These are phyloP conservation scores for Gigaspora rosea DNA, from an alignment of 192 early-diverging fungal genomes.

Conservation along the genomic window DNA sequence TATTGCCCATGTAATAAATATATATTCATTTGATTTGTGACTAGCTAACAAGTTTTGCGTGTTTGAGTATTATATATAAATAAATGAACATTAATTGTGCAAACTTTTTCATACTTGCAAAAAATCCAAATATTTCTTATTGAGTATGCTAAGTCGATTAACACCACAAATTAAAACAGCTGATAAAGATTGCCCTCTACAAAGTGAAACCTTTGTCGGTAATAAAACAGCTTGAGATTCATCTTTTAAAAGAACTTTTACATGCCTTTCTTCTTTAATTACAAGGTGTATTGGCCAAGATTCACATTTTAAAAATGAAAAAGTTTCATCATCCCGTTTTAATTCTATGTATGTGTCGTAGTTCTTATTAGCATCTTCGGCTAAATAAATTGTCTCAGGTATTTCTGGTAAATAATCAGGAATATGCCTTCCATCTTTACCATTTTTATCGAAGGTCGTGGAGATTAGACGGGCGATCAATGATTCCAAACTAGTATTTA, in stretches of 20 bases:
- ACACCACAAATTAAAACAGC: constrained; percentile 21
- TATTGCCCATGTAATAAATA: constrained; percentile 39
- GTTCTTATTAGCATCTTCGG: background rate
- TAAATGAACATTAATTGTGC: background rate
- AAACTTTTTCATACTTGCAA: constrained; percentile 20
- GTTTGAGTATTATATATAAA: background rate
- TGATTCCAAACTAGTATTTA: too few species aligned
- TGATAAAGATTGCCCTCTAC: background rate
- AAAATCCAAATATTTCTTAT: constrained; percentile 35
- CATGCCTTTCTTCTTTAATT: background rate
- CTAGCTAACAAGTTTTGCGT: constrained; percentile 18
- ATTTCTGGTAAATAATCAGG: constrained; percentile 9
- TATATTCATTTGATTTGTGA: constrained; percentile 38
- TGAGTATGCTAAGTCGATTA: background rate
- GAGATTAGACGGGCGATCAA: background rate
- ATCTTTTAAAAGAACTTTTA: background rate
- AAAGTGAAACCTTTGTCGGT: background rate
- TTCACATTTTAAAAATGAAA: background rate
- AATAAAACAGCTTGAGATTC: constrained; percentile 7
- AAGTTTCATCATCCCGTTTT: background rate
- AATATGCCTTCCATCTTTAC: background rate
- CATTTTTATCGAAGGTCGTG: background rate
- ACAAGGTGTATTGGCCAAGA: background rate
- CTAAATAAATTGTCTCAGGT: background rate
- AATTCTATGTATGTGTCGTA: background rate